Percentiles rank a stretch among this genome's conserved stretches.
Evolutionary conservation across 352 stramenopile species (phyloP).

Genomic region (Thalassiosira ordinaria): DNA sequence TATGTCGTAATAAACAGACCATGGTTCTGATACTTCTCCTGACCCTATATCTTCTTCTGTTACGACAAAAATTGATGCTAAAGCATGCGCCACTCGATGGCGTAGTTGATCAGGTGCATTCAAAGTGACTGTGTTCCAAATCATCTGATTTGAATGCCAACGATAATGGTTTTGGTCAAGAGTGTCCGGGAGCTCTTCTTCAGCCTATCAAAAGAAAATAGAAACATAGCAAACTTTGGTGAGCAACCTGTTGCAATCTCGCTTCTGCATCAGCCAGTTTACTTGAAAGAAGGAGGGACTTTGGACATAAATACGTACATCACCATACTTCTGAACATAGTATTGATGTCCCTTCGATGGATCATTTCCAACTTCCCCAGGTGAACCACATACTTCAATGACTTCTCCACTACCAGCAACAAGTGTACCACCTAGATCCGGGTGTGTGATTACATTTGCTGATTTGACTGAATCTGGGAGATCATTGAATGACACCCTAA

Average conservation of each 20-base stretch:
- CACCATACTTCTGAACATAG: conserved; percentile 49
- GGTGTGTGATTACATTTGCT: conserved; percentile 24
- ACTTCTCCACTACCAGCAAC: conserved; percentile 38
- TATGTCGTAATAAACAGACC: conserved; percentile 78
- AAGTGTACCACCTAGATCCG: conserved; percentile 32
- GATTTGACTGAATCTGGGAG: conserved; percentile 46
- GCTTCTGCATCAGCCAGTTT: too few relatives aligned
- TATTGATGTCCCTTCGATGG: conserved; percentile 50
- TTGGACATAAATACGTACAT: too few relatives aligned
- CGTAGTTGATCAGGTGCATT: conserved; percentile 75
- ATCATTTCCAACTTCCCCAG: conserved; percentile 34
- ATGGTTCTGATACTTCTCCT: conserved; percentile 28
- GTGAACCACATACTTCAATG: conserved; percentile 52
- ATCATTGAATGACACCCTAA: conserved; percentile 43
- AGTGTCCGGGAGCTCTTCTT: conserved; percentile 34
- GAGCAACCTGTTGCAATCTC: too few relatives aligned
- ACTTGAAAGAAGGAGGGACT: too few relatives aligned
- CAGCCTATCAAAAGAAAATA: too few relatives aligned
- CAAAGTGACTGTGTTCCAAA: conserved; percentile 56
- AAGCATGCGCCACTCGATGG: conserved; percentile 75
- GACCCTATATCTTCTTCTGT: conserved; percentile 33
- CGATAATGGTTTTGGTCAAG: conserved; percentile 53
- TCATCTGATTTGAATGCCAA: conserved; percentile 40
- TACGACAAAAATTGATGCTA: conserved; percentile 72
- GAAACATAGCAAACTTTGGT: too few relatives aligned